Percentiles rank a stretch among this genome's conserved stretches.
Conservation (phyloP, 139 green algal genomes). For the Axilococcus clingmanii region DNA sequence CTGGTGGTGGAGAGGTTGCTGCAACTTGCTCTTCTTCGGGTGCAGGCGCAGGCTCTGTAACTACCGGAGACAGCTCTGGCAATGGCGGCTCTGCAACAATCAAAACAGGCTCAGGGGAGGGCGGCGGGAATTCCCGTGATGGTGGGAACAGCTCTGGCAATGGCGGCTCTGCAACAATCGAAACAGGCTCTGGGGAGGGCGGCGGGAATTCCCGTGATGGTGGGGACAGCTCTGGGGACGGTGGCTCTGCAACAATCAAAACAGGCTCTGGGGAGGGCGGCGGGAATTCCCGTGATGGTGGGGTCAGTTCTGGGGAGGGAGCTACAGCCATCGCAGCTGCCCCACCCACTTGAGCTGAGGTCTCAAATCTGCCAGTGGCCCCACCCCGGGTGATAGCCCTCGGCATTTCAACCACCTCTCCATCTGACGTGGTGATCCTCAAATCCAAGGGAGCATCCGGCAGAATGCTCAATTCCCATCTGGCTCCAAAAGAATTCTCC, state of each 20-base stretch:
- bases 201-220: background rate
- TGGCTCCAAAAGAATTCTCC: background rate
- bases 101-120: background rate
- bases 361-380: background rate
- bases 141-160: too few species aligned
- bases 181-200: background rate
- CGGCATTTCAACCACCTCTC: background rate
- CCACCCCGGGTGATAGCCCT: background rate
- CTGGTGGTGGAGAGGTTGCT: background rate
- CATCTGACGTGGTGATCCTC: background rate
- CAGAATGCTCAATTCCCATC: background rate
- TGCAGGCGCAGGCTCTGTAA: background rate
- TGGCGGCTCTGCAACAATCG: background rate
- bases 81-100: background rate
- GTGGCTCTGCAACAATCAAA: background rate
- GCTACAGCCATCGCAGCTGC: background rate
- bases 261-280: too few species aligned
- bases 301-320: background rate
- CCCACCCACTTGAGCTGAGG: background rate
- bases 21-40: background rate
- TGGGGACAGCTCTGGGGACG: background rate
- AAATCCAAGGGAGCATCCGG: background rate
- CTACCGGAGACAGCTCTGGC: background rate
- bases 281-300: too few species aligned
- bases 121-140: too few species aligned